Evolutionary conservation across 441 rosid genomes (phyloP), one percentile per base, ranked within the genome.

Genomic region (Aleurites moluccanus): DNA sequence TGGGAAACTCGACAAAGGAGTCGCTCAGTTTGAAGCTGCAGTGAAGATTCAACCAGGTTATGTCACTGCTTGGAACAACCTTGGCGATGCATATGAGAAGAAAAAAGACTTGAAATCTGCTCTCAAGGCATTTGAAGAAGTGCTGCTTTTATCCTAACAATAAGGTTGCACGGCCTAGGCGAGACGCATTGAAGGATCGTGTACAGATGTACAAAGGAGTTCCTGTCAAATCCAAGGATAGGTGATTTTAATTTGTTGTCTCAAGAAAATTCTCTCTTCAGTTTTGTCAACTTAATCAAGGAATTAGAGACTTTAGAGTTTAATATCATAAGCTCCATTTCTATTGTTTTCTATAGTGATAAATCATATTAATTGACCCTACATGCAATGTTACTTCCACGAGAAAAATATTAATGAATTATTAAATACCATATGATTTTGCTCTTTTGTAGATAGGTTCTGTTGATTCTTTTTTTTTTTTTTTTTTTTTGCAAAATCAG

Each of bases 41-140:
- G 97, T 93, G 82, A 90, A 91, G 88, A 75, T 93, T 70, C 98
- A 93, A 70, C 98, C 98, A 0, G 97, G 98, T 62, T 95, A 95
- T 67, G 98, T 93, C 65, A 93, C 95, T 9, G 99, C 98, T 45
- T 95, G 98, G 99, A 95, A 93, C 89, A 93, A 95, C 86, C 98
- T 95, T 33, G 99, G 99, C 6, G 98, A 95, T 77, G 99, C 99
- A 30, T 89, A 88, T 53, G 98, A 93, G 88, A 86, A 90, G 95
- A 93, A 89, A 70, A 90, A 91, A 47, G 97, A 95, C 78, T 75
- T 86, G 61, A 86, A 86, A 40, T 82, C 89, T 44, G 97, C 97
- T 25, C 91, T 96, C 57, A 90, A 79, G 80, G 99, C 98, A 38
- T 96, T 96, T 73, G 98, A 96, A 80, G 98, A 96, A 86, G 97